Evolutionary conservation across 352 stramenopile genomes (phyloP).

Genomic region (Phytophthora palmivora): DNA sequence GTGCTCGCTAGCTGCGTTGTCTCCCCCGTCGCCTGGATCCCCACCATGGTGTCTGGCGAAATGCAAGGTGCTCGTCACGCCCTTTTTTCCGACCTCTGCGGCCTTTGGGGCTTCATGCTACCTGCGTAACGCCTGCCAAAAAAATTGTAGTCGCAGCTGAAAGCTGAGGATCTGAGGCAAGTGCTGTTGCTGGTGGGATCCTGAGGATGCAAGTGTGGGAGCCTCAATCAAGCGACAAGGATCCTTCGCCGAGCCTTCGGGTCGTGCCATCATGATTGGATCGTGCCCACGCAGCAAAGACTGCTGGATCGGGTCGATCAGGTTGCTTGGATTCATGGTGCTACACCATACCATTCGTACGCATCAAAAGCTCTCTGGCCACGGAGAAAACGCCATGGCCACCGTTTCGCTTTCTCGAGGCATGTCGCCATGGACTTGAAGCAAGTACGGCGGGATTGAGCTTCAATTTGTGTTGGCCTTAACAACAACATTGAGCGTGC

Average conservation of each 20-base stretch:
- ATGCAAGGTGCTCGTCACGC: constrained; percentile 1
- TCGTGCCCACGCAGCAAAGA: neutral
- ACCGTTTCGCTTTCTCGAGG: neutral
- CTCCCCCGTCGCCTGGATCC: neutral
- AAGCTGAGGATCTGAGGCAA: neutral
- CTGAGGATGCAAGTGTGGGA: constrained; percentile 13
- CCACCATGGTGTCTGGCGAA: neutral
- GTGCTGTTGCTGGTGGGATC: neutral
- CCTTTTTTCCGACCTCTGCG: constrained; percentile 24
- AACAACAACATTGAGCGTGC: neutral
- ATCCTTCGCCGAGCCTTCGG: neutral
- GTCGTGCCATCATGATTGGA: constrained; percentile 10
- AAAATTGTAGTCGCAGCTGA: constrained; percentile 12
- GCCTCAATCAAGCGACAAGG: constrained; percentile 10
- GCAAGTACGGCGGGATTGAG: constrained; percentile 3
- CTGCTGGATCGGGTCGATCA: no score
- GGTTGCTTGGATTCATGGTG: no score
- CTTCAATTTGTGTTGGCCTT: neutral
- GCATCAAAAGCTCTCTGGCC: no score
- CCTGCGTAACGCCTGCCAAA: constrained; percentile 9
- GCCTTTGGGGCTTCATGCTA: constrained; percentile 31
- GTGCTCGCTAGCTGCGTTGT: neutral
- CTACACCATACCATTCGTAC: no score
- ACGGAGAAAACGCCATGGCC: neutral
- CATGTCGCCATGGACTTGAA: neutral